A percentile compares a stretch with the other conserved stretches of the same genome.
Conservation (phyloP, 352 stramenopile genomes). For the Phytophthora lateralis region DNA sequence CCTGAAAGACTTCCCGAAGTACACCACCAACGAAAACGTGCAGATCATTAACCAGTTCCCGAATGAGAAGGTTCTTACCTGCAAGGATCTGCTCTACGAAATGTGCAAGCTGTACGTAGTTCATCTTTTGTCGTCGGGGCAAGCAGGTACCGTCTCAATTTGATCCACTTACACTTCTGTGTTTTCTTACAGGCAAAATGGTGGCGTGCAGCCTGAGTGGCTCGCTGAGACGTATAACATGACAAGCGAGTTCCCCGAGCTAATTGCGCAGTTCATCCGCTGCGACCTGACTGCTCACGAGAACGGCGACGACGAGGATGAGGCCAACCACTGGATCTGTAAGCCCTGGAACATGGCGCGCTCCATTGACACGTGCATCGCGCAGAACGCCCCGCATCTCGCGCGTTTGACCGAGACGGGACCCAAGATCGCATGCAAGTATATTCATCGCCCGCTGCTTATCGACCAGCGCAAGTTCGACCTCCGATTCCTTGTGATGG, state of each 20-base stretch:
- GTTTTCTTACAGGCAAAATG: conserved; percentile 38
- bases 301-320: conserved; percentile 39
- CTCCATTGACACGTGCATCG: conserved; percentile 62
- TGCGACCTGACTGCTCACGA: conserved; percentile 35
- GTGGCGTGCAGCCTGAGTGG: conserved; percentile 43
- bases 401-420: conserved; percentile 55
- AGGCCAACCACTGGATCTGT: conserved; percentile 65
- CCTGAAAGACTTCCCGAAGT: conserved; percentile 60
- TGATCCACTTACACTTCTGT: conserved; percentile 5
- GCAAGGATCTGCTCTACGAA: conserved; percentile 67
- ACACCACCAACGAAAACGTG: conserved; percentile 46
- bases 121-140: background rate
- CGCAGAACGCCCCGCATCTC: conserved; percentile 49
- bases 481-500: conserved; percentile 61
- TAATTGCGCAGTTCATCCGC: conserved; percentile 53
- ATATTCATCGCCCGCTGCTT: conserved; percentile 58
- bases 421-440: conserved; percentile 61
- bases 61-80: conserved; percentile 66
- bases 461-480: conserved; percentile 69
- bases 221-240: conserved; percentile 67
- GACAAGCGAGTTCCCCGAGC: conserved; percentile 55
- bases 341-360: conserved; percentile 70
- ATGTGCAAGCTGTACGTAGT: conserved; percentile 57
- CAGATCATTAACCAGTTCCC: conserved; percentile 68
- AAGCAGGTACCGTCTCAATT: background rate